These are phyloP conservation scores for Ogataea thermomethanolica DNA, from an alignment of 805 yeast genomes.

Conservation along the genomic window DNA sequence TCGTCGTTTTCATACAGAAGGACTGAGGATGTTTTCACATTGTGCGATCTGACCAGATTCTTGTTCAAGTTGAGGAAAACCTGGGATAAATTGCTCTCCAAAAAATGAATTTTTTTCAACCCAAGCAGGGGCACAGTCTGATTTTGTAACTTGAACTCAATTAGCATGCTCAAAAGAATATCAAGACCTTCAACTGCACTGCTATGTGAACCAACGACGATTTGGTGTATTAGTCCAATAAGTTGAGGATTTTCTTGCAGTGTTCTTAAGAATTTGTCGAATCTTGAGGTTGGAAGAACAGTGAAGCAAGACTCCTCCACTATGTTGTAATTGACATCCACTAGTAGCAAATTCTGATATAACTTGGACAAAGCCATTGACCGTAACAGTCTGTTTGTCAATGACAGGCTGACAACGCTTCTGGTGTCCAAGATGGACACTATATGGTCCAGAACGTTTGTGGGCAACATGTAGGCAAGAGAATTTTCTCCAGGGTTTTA, in stretches of 20 bases:
- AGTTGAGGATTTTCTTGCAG: not conserved
- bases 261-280: conserved; percentile 7
- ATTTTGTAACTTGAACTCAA: conserved; percentile 16
- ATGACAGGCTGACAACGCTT: conserved; percentile 10
- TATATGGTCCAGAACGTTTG: conserved; percentile 14
- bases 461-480: not conserved
- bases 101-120: conserved; percentile 12
- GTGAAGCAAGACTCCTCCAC: conserved; percentile 4
- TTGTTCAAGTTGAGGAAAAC: conserved; percentile 3
- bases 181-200: conserved; percentile 10
- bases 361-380: conserved; percentile 10
- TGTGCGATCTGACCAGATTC: conserved; percentile 8
- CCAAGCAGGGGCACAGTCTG: conserved; percentile 14
- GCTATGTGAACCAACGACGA: conserved; percentile 12
- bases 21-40: conserved; percentile 4
- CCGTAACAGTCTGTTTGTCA: conserved; percentile 7
- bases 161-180: conserved; percentile 10
- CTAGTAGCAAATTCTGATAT: conserved; percentile 15
- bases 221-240: conserved; percentile 14
- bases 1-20: conserved; percentile 22
- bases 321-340: conserved; percentile 9
- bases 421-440: conserved; percentile 5
- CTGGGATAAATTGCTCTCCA: too few relatives aligned
- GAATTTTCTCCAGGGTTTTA: not conserved
- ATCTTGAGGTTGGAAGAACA: conserved; percentile 5